Evolutionary conservation across 2,329 filamentous ascomycete genomes (phyloP), one percentile per base, ranked within the genome.

Genomic region (Fusarium penzigii): DNA sequence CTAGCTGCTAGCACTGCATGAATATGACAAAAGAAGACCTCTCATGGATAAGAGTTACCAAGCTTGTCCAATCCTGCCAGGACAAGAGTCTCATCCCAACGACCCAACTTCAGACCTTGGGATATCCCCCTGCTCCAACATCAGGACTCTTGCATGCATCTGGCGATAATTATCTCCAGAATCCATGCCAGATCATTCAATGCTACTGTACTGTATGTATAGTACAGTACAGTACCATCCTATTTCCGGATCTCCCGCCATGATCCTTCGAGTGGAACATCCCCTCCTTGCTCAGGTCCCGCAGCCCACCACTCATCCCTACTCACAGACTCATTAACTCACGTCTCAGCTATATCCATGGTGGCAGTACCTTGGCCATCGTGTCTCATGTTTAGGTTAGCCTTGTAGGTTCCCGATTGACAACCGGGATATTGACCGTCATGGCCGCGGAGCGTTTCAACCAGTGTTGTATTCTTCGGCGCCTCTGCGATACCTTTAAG

Each of bases 381-480:
- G 54, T 49, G 63, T 65, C 63, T 65, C 63, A 65, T 59, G 55
- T 65, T 64, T 51, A 65, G 62, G 49, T 55, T 51, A 57, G 57
- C 51, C 48, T 52, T 62, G 61, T 62, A 48, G 56, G 56, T 55
- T 55, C 55, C 55, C 53, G 62, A 65, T 62, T 61, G 51, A 51
- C 56, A 51, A 46, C 61, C 47, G 51, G 62, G 62, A 62, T 59
- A 32, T 43, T 46, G 45, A 47, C 46, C 47, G 34, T 52, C 52
- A 56, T 52, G 36, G 52, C 44, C 39, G 39, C 42, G 44, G 51
- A 50, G 44, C 50, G 52, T 53, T 49, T 48, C 44, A 49, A 51
- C 49, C 16, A 54, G 51, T 46, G 50, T 58, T 57, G 44, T 44
- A 38, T 52, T 32, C 50, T 44, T 36, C 43, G 42, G 44, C 46